Percentiles rank a stretch among this genome's conserved stretches.
Conservation (phyloP, 2,329 filamentous ascomycete species). For the Penicillium griseofulvum region DNA sequence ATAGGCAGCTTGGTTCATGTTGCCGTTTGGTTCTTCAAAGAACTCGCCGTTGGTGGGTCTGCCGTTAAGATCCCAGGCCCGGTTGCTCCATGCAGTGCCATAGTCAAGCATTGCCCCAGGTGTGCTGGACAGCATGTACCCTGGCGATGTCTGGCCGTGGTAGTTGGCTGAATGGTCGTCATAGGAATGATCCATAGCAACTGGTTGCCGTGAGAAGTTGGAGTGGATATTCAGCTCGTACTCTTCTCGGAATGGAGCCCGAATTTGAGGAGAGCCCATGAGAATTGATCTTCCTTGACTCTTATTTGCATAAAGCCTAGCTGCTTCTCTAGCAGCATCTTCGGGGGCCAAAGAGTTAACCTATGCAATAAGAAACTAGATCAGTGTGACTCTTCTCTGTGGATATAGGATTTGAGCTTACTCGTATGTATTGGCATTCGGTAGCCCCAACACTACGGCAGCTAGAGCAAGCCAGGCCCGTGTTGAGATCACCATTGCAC, state of each 20-base stretch:
- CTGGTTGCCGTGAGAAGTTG: slow-evolving; percentile 24
- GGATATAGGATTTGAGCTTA: slow-evolving; percentile 38
- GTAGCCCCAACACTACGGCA: slow-evolving; percentile 69
- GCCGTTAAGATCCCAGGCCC: slow-evolving; percentile 28
- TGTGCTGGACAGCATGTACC: slow-evolving; percentile 37
- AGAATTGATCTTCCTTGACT: slow-evolving; percentile 11
- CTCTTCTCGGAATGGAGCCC: slow-evolving; percentile 22
- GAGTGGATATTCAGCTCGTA: slow-evolving; percentile 28
- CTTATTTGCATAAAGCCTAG: slow-evolving; percentile 7
- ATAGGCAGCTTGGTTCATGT: slow-evolving; percentile 26
- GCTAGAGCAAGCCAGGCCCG: slow-evolving; percentile 75
- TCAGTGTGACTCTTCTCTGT: background rate
- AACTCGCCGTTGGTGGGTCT: slow-evolving; percentile 24
- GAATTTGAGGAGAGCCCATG: slow-evolving; percentile 16
- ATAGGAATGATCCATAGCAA: slow-evolving; percentile 28
- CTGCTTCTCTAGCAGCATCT: slow-evolving; percentile 6
- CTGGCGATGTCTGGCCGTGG: slow-evolving; percentile 29
- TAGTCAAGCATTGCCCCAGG: slow-evolving; percentile 30
- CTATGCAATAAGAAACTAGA: slow-evolving; percentile 10
- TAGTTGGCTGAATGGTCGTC: slow-evolving; percentile 36
- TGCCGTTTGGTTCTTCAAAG: slow-evolving; percentile 11
- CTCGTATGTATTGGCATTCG: slow-evolving; percentile 76
- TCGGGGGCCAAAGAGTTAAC: slow-evolving; percentile 36
- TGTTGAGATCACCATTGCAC: slow-evolving; percentile 80
- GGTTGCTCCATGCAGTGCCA: slow-evolving; percentile 29